These are phyloP conservation scores for Kitagawia praeruptora DNA, from an alignment of 129 eudicot genomes.

Conservation along the genomic window DNA sequence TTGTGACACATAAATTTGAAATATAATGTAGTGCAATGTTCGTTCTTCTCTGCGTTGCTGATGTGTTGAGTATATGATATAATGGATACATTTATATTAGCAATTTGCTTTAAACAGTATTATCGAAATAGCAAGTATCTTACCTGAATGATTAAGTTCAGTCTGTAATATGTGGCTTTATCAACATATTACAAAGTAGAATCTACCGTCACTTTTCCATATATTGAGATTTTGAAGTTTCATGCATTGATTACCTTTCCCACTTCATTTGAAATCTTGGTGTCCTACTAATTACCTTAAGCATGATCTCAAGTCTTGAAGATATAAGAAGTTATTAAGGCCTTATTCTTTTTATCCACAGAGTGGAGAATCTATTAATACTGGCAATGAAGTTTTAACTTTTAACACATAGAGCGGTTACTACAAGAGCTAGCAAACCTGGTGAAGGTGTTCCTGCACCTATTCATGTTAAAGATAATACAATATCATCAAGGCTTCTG, in stretches of 20 bases:
- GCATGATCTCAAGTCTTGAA: neutral
- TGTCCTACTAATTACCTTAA: neutral
- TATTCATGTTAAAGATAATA: constrained; percentile 18
- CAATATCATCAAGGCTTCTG: constrained; percentile 2
- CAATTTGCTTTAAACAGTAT: neutral
- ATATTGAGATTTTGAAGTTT: neutral
- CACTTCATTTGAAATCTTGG: neutral
- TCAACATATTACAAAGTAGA: neutral
- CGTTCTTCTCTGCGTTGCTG: too few relatives aligned
- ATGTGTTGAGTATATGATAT: too few relatives aligned
- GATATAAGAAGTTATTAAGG: neutral
- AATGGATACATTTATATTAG: too few relatives aligned
- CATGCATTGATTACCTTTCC: neutral
- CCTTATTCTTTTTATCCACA: constrained; percentile 15
- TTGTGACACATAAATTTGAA: too few relatives aligned
- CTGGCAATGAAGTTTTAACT: constrained; percentile 26
- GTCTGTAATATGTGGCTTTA: neutral
- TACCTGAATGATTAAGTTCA: neutral
- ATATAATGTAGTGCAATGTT: too few relatives aligned
- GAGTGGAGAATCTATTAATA: constrained; percentile 30
- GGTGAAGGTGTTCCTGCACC: constrained; percentile 21
- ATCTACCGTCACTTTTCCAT: neutral
- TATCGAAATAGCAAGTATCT: neutral
- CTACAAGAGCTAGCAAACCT: constrained; percentile 16
- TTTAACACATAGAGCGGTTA: constrained; percentile 21